Conservation (phyloP, 805 yeast species). For the Saccharomycodes ludwigii region DNA sequence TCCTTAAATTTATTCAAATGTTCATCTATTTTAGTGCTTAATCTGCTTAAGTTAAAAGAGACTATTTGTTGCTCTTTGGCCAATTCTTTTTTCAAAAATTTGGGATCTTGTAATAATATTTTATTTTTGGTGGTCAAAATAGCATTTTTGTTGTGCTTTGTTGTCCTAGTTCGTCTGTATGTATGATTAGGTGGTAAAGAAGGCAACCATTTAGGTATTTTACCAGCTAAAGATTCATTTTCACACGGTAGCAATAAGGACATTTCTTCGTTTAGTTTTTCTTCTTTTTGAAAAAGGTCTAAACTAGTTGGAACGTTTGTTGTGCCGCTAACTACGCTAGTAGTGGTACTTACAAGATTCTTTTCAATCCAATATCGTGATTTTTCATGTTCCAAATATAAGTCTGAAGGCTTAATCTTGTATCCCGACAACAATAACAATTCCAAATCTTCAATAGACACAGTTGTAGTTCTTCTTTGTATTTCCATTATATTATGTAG, state of each 20-base stretch:
- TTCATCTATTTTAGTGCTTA: constrained; percentile 1
- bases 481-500: constrained; percentile 41
- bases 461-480: constrained; percentile 48
- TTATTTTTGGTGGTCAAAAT: no score
- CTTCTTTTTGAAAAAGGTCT: constrained; percentile 11
- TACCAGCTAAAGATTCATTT: constrained; percentile 28
- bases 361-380: constrained; percentile 14
- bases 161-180: constrained; percentile 56
- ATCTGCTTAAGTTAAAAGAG: constrained; percentile 31
- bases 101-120: no score
- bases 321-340: constrained; percentile 6
- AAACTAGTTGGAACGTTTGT: constrained; percentile 5
- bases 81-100: constrained; percentile 57
- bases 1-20: constrained; percentile 1
- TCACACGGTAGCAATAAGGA: constrained; percentile 45
- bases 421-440: constrained; percentile 34
- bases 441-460: constrained; percentile 35
- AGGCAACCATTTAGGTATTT: constrained; percentile 67
- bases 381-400: constrained; percentile 26
- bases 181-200: constrained; percentile 91
- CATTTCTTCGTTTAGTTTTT: constrained; percentile 17
- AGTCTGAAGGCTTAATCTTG: constrained; percentile 26
- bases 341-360: constrained; percentile 5
- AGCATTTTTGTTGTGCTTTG: constrained; percentile 56
- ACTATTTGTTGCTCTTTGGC: constrained; percentile 74